Evolutionary conservation across 345 rosid genomes (phyloP), one percentile per base, ranked within the genome.

Genomic region (Cardamine chenopodiifolia): DNA sequence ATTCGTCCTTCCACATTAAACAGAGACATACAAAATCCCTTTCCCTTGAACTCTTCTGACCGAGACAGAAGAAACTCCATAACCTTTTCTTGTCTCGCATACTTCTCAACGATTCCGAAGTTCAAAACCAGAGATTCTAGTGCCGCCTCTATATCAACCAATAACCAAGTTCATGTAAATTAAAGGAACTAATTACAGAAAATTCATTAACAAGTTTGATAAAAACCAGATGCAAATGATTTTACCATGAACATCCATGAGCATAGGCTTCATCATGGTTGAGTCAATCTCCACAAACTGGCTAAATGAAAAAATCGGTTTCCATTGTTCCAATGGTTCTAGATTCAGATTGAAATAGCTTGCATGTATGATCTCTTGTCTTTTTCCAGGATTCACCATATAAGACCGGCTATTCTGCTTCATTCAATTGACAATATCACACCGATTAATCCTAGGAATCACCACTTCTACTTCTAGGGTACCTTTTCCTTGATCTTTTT

Each of bases 231-330:
- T 37, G 54, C 18, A 35, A 25, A 22, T 29, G 15, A 50, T 7
- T 88, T 75, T 78, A 91, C 97, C 96, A 86, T 85, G 85, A 73
- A 76, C 77, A 69, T 84, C 83, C 54, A 85, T 72, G 62, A 89
- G 82, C 44, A 77, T 55, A 74, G 89, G 86, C 49, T 70, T 81
- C 80, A 63, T 71, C 60, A 70, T 40, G 4, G 82, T 23, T 8
- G 88, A 67, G 8, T 83, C 85, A 48, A 84, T 39, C 79, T 85
- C 83, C 53, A 81, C 72, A 62, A 81, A 77, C 45, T 66, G 87
- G 72, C 68, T 62, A 58, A 78, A 56, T 5, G 79, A 80, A 60
- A 47, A 68, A 28, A 79, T 42, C 1, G 83, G 85, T 57, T 81
- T 87, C 86, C 87, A 77, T 22, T 76, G 65, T 76, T 84, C 89